Percentiles rank a stretch among this genome's conserved stretches.
These are phyloP conservation scores for Puccinellia tenuiflora DNA, from an alignment of 176 grass and related monocot species.

Conservation along the genomic window DNA sequence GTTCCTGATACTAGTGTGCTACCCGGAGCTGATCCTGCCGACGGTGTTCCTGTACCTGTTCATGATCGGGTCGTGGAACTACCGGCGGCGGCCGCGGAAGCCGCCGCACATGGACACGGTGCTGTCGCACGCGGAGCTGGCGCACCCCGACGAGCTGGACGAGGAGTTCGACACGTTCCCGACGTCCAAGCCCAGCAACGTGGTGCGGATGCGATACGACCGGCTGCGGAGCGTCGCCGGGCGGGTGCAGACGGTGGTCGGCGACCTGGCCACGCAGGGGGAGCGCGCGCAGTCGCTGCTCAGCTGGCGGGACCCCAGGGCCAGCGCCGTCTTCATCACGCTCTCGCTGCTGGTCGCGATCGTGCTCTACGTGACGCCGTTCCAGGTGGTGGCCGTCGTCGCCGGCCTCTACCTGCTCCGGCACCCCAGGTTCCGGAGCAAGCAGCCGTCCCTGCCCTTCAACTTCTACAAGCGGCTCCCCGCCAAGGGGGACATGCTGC, in stretches of 20 bases:
- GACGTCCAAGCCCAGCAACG: neutral
- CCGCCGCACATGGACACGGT: conserved; percentile 69
- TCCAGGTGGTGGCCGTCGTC: neutral
- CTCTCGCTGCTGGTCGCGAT: neutral
- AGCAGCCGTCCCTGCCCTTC: neutral
- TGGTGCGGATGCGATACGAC: neutral
- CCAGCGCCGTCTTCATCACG: neutral
- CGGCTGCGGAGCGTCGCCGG: neutral
- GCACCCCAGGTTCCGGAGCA: neutral
- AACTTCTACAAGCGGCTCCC: neutral
- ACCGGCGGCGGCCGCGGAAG: conserved; percentile 29
- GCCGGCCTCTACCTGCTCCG: neutral
- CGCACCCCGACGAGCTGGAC: conserved; percentile 67
- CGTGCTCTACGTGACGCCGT: neutral
- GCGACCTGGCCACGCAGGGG: neutral
- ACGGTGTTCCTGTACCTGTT: conserved; percentile 68
- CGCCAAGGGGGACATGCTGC: neutral
- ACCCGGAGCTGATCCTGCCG: conserved; percentile 78
- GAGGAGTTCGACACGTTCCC: conserved; percentile 84
- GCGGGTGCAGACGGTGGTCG: neutral
- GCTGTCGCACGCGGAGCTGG: conserved; percentile 46
- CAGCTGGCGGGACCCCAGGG: neutral
- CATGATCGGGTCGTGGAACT: conserved; percentile 53
- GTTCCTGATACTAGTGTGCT: conserved; percentile 62
- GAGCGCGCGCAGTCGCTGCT: neutral